These are phyloP conservation scores for Potentilla sterilis DNA, from an alignment of 306 rosid genomes.

Conservation along the genomic window DNA sequence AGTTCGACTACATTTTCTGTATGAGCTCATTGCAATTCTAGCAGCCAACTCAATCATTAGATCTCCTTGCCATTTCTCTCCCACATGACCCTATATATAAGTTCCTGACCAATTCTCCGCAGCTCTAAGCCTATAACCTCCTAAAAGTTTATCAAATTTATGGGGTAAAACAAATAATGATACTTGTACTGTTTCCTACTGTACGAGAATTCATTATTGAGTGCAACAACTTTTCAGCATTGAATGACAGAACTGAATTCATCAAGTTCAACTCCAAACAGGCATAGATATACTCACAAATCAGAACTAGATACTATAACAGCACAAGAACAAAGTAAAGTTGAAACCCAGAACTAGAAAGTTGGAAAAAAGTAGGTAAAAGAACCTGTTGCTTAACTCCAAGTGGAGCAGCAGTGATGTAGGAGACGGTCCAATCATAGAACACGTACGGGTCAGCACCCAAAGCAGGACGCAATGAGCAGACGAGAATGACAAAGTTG, in stretches of 20 bases:
- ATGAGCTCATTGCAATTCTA: not conserved
- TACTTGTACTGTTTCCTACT: not conserved
- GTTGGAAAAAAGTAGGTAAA: not conserved
- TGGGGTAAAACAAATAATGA: not conserved
- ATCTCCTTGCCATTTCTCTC: not conserved
- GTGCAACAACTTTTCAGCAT: not conserved
- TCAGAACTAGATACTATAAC: not conserved
- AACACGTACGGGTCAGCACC: slow-evolving; percentile 71
- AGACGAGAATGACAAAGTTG: slow-evolving; percentile 32
- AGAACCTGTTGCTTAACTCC: slow-evolving; percentile 73
- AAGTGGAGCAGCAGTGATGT: slow-evolving; percentile 61
- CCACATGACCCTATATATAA: not conserved
- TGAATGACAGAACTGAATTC: not conserved
- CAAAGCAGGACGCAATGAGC: slow-evolving; percentile 42
- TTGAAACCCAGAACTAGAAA: slow-evolving; percentile 1
- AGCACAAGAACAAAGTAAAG: not conserved
- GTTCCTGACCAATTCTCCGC: not conserved
- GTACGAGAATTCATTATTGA: not conserved
- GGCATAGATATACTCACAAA: not conserved
- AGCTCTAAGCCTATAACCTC: not conserved
- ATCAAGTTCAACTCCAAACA: not conserved
- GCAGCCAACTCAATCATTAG: not conserved
- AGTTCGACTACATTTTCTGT: not conserved
- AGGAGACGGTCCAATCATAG: slow-evolving; percentile 83
- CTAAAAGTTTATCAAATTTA: too few species aligned